Conservation (phyloP, 179 eudicot species). For the Drosera spatulata region DNA sequence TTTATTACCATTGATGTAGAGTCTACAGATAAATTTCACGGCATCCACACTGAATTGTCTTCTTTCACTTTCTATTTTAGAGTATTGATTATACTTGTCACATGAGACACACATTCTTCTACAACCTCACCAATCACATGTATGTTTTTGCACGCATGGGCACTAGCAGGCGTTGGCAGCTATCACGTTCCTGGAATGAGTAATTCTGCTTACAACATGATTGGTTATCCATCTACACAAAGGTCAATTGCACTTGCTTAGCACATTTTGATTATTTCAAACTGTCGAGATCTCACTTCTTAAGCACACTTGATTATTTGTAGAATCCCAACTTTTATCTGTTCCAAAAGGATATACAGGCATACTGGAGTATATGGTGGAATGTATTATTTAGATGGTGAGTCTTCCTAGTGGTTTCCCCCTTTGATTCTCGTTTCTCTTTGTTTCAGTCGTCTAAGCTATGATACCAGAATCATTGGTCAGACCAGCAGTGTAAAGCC, state of each 20-base stretch:
- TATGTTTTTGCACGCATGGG: conserved; percentile 87
- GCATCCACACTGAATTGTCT: conserved; percentile 2
- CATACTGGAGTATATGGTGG: too few relatives aligned
- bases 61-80: conserved; percentile 18
- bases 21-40: neutral
- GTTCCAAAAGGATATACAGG: too few relatives aligned
- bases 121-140: conserved; percentile 90
- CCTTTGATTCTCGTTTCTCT: conserved; percentile 4
- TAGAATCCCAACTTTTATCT: neutral
- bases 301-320: conserved; percentile 12
- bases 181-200: conserved; percentile 78
- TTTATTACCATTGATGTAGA: too few relatives aligned
- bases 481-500: conserved; percentile 18
- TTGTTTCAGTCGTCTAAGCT: conserved; percentile 31
- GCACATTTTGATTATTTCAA: conserved; percentile 50
- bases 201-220: conserved; percentile 88
- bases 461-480: conserved; percentile 31
- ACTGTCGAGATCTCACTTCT: conserved; percentile 17
- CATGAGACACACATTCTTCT: conserved; percentile 45
- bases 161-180: conserved; percentile 99
- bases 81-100: conserved; percentile 28
- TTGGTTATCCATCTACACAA: conserved; percentile 95
- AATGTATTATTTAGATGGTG: neutral
- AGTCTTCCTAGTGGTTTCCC: conserved; percentile 3
- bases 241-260: conserved; percentile 95